These are phyloP conservation scores for Saturnispora kantuleensis DNA, from an alignment of 805 yeast genomes.

Conservation along the genomic window DNA sequence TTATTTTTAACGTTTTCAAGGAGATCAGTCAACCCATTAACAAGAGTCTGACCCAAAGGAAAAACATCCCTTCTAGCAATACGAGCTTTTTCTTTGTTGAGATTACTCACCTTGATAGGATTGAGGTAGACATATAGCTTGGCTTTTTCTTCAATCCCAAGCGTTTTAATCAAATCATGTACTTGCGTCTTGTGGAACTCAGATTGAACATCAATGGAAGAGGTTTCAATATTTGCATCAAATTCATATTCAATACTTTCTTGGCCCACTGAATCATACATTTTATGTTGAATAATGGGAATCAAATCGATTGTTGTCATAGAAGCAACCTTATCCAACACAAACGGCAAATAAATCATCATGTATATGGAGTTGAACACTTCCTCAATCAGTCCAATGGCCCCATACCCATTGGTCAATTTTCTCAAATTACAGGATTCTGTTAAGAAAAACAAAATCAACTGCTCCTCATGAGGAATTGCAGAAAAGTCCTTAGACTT, in stretches of 20 bases:
- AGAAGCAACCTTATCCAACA: constrained; percentile 8
- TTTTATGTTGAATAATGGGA: not conserved
- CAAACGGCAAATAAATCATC: constrained; percentile 30
- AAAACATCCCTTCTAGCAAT: constrained; percentile 42
- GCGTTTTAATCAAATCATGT: not conserved
- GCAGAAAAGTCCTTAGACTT: constrained; percentile 24
- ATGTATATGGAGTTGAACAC: constrained; percentile 54
- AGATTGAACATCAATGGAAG: no score
- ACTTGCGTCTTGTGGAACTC: not conserved
- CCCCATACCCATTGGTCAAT: constrained; percentile 72
- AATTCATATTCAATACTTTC: not conserved
- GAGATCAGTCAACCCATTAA: constrained; percentile 15
- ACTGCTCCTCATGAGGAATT: constrained; percentile 30
- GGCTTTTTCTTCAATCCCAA: constrained; percentile 2
- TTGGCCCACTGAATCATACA: not conserved
- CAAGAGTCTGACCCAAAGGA: constrained; percentile 25
- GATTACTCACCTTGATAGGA: constrained; percentile 5
- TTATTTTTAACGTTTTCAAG: constrained; percentile 18
- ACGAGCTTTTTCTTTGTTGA: constrained; percentile 26
- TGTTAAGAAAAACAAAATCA: constrained; percentile 34
- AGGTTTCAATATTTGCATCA: not conserved
- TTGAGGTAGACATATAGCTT: not conserved
- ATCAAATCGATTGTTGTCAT: constrained; percentile 1
- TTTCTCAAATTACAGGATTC: constrained; percentile 54
- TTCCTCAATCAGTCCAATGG: constrained; percentile 69